Percentiles rank a stretch among this genome's conserved stretches.
Conservation (phyloP, 2,329 filamentous ascomycete species). For the Colletotrichum lini region DNA sequence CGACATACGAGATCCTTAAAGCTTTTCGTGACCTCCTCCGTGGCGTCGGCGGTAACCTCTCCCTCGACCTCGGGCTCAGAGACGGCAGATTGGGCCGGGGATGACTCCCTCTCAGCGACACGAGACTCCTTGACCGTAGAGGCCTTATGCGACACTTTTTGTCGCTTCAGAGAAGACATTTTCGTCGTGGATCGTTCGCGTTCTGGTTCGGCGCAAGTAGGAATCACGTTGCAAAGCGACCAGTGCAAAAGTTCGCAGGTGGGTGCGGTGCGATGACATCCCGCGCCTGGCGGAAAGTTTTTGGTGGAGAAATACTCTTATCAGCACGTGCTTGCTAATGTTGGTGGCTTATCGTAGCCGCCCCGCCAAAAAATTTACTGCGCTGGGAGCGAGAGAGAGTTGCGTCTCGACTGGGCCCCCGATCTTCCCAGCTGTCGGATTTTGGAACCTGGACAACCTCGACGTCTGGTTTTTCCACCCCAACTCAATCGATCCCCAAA, state of each 20-base stretch:
- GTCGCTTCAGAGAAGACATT: slow-evolving; percentile 26
- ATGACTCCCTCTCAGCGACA: slow-evolving; percentile 2
- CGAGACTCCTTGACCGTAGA: slow-evolving; percentile 15
- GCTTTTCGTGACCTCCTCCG: slow-evolving; percentile 63
- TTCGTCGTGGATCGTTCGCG: neutral
- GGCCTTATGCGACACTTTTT: slow-evolving; percentile 25
- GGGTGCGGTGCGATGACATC: slow-evolving; percentile 23
- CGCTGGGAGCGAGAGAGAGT: neutral
- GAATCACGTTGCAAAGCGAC: neutral
- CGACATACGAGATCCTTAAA: slow-evolving; percentile 74
- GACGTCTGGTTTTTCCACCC: slow-evolving; percentile 14
- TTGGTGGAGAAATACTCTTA: slow-evolving; percentile 21
- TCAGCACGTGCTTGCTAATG: slow-evolving; percentile 20
- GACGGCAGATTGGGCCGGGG: slow-evolving; percentile 16
- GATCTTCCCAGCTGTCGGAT: neutral
- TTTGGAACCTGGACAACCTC: neutral
- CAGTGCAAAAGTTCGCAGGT: slow-evolving; percentile 9
- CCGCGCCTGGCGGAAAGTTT: slow-evolving; percentile 15
- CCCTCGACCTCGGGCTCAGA: slow-evolving; percentile 36
- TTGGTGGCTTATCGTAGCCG: slow-evolving; percentile 14
- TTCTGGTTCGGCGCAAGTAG: slow-evolving; percentile 9
- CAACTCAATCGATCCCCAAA: slow-evolving; percentile 34
- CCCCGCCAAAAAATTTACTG: slow-evolving; percentile 41
- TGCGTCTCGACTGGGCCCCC: slow-evolving; percentile 8
- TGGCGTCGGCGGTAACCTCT: slow-evolving; percentile 47